phyloP scores from a whole-genome alignment of 495 filamentous ascomycete species.

The Penicillium cosmopolitanum region DNA sequence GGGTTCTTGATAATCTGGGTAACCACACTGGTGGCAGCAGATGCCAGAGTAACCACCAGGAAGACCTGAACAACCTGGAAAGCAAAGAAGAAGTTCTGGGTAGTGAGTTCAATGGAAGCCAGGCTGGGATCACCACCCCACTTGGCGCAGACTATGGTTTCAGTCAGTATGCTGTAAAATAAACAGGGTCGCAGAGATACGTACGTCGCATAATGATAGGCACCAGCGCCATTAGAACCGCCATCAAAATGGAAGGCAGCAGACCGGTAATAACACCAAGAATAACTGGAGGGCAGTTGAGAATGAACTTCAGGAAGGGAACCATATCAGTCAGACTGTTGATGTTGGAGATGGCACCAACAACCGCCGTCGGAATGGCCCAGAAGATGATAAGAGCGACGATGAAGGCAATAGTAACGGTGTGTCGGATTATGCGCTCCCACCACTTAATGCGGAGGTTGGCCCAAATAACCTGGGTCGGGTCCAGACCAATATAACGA shows the following conservation, averaged over 20 bases:
- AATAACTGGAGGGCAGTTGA: slow-evolving; percentile 68
- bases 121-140: slow-evolving; percentile 76
- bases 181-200: slow-evolving; percentile 24
- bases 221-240: slow-evolving; percentile 87
- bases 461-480: slow-evolving; percentile 86
- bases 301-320: slow-evolving; percentile 73
- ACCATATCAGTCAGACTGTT: slow-evolving; percentile 62
- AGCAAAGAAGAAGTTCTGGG: slow-evolving; percentile 89
- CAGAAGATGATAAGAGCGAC: slow-evolving; percentile 87
- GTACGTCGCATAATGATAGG: slow-evolving; percentile 80
- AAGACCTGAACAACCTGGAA: slow-evolving; percentile 98
- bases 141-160: slow-evolving; percentile 53
- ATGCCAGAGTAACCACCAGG: slow-evolving; percentile 79
- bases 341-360: slow-evolving; percentile 88
- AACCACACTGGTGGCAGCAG: slow-evolving; percentile 61
- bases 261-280: slow-evolving; percentile 85
- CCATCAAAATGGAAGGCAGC: slow-evolving; percentile 76
- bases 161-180: slow-evolving; percentile 9
- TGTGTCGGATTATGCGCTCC: slow-evolving; percentile 74
- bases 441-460: slow-evolving; percentile 89
- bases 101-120: slow-evolving; percentile 80
- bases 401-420: slow-evolving; percentile 71
- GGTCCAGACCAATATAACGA: slow-evolving; percentile 82
- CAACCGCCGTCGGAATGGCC: slow-evolving; percentile 83
- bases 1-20: slow-evolving; percentile 68